phyloP scores from a whole-genome alignment of 345 rosid genomes.

The Arabis hirsuta region DNA sequence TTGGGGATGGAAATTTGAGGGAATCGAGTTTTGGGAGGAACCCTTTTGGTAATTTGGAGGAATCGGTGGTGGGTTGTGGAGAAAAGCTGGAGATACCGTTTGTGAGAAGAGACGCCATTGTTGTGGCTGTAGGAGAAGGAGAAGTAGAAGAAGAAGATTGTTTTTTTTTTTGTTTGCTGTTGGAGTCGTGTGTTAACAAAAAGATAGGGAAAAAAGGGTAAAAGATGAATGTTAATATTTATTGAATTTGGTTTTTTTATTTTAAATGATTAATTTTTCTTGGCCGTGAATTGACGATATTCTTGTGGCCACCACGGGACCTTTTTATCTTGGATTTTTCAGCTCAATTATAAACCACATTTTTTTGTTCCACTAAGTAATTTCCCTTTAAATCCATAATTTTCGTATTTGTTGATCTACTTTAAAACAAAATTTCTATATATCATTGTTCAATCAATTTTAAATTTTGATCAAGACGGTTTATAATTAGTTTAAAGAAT shows the following conservation, averaged over 20 bases:
- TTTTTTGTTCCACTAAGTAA: neutral
- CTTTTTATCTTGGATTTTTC: conserved; percentile 1
- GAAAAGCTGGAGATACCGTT: conserved; percentile 53
- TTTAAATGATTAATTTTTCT: conserved; percentile 8
- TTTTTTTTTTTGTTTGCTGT: neutral
- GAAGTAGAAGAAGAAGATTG: conserved; percentile 4
- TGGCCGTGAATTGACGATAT: conserved; percentile 27
- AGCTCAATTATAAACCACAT: conserved; percentile 15
- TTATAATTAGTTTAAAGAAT: too few relatives aligned
- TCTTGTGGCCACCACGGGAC: conserved; percentile 34
- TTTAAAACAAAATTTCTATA: too few relatives aligned
- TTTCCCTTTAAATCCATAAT: too few relatives aligned
- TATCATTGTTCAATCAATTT: too few relatives aligned
- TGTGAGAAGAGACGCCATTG: conserved; percentile 54
- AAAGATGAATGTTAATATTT: neutral
- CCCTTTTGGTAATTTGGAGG: conserved; percentile 40
- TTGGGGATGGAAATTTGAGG: conserved; percentile 40
- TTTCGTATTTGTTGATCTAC: too few relatives aligned
- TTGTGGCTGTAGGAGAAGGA: conserved; percentile 34
- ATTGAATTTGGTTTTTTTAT: neutral
- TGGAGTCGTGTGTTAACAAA: conserved; percentile 21
- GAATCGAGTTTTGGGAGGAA: conserved; percentile 46
- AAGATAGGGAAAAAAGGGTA: neutral
- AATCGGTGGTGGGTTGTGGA: conserved; percentile 42
- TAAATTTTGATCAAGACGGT: too few relatives aligned